Evolutionary conservation across 164 flowering plant genomes (phyloP).

Genomic region (Kingdonia uniflora): DNA sequence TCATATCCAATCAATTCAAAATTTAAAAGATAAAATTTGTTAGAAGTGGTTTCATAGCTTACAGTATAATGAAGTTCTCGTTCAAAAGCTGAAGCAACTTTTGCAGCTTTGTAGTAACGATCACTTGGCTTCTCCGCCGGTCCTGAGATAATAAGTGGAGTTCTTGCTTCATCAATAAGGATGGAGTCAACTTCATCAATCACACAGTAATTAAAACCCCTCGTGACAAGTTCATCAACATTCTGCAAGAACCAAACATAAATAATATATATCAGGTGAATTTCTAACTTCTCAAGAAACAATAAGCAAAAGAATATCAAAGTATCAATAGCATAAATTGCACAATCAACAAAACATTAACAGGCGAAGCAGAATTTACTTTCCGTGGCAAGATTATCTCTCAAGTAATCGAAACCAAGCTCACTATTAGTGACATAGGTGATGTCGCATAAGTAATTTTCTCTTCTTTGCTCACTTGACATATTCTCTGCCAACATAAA

Average conservation of each 20-base stretch:
- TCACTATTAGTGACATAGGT: slow-evolving; percentile 98
- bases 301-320: neutral
- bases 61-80: slow-evolving; percentile 95
- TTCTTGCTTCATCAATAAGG: slow-evolving; percentile 98
- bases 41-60: slow-evolving; percentile 17
- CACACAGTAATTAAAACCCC: slow-evolving; percentile 78
- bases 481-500: slow-evolving; percentile 70
- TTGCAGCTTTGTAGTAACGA: slow-evolving; percentile 89
- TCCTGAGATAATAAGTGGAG: slow-evolving; percentile 97
- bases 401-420: slow-evolving; percentile 96
- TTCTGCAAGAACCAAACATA: slow-evolving; percentile 44
- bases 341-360: slow-evolving; percentile 1
- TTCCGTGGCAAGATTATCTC: slow-evolving; percentile 99
- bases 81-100: slow-evolving; percentile 85
- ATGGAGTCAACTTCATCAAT: slow-evolving; percentile 99
- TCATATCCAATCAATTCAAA: no score
- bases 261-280: slow-evolving; percentile 6
- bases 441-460: slow-evolving; percentile 85
- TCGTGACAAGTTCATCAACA: slow-evolving; percentile 90
- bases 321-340: neutral
- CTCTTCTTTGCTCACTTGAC: slow-evolving; percentile 92
- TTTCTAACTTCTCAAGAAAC: slow-evolving; percentile 3
- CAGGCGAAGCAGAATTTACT: slow-evolving; percentile 40
- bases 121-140: slow-evolving; percentile 98
- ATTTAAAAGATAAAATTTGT: neutral